Base-by-base conservation (phyloP, 2,329 filamentous ascomycete genomes). In the Aspergillus bombycis region DNA sequence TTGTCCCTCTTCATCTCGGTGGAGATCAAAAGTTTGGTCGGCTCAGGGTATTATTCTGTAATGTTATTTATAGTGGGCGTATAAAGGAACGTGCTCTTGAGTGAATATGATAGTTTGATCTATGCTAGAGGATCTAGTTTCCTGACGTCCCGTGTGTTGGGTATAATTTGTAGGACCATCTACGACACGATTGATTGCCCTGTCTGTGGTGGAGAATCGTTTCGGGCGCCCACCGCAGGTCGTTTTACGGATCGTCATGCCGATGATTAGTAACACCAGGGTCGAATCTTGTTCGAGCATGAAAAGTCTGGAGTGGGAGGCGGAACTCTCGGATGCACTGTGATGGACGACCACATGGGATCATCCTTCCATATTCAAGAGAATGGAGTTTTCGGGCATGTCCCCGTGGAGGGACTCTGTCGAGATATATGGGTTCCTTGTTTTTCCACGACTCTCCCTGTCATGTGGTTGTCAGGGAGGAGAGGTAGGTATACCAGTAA, bases 1-100 rank as follows among this genome's bases (percentile, higher is more conserved):
- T 60, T 41, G 12, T 57, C 45, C 16, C n/a, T 46, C 34, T 16
- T 36, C 52, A 4, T 7, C 11, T 2, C n/a, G 2, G 21, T 21
- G 32, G 38, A 55, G 52, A 36, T 36, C 7, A 62, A 63, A 63
- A 63, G 57, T 60, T 63, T 16, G 53, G 36, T 34, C 5, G 50
- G 50, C 50, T 38, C 32, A 9, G 52, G 30, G 58, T 56, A 54
- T 26, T 52, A n/a, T 54, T 46, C 43, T 46, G 30, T 59, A 57
- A 34, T 57, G 26, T 57, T 50, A 43, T 53, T 41, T 19, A 38
- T 23, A 52, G 57, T 46, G 30, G 58, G 58, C 58, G 58, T 54
- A 46, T 61, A 34, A 54, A 54, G 30, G 36, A 23, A 12, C 56
- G 38, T 56, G 41, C 52, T 38, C 28, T 54, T 21, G n/a, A 48